phyloP scores from a whole-genome alignment of 73 alveolate species.

The Tetrahymena elliotti region DNA sequence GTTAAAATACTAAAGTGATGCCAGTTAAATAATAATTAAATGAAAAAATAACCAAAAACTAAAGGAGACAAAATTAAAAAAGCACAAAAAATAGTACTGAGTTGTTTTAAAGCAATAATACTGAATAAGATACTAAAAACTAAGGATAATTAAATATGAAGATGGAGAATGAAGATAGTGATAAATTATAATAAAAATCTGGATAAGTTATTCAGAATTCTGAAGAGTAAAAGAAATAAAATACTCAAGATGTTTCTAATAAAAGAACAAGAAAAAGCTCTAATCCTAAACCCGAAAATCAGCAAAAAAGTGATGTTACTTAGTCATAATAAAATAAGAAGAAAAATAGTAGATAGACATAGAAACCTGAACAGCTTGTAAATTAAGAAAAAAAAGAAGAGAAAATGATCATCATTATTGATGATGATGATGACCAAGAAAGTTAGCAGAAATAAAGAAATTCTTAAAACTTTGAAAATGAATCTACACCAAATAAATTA shows the following conservation, averaged over 20 bases:
- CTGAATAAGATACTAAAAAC: background rate
- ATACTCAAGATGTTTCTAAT: background rate
- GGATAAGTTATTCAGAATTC: no score
- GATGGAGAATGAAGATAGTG: background rate
- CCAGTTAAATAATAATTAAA: background rate
- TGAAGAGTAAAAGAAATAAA: no score
- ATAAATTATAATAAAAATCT: no score
- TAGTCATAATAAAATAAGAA: background rate
- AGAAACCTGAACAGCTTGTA: background rate
- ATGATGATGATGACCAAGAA: background rate
- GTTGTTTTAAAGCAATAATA: no score
- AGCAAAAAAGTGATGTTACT: background rate
- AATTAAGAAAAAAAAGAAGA: background rate
- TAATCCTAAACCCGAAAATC: background rate
- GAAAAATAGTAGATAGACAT: background rate
- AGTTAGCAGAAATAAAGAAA: background rate
- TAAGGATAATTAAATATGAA: no score
- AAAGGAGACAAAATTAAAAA: background rate
- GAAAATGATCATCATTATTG: background rate
- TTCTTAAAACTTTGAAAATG: background rate
- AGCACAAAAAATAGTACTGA: background rate
- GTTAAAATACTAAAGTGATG: background rate
- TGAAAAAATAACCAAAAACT: background rate
- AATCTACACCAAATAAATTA: background rate
- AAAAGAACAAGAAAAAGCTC: background rate